phyloP scores from a whole-genome alignment of 176 grass and related monocot species.

The Eragrostis curvula region DNA sequence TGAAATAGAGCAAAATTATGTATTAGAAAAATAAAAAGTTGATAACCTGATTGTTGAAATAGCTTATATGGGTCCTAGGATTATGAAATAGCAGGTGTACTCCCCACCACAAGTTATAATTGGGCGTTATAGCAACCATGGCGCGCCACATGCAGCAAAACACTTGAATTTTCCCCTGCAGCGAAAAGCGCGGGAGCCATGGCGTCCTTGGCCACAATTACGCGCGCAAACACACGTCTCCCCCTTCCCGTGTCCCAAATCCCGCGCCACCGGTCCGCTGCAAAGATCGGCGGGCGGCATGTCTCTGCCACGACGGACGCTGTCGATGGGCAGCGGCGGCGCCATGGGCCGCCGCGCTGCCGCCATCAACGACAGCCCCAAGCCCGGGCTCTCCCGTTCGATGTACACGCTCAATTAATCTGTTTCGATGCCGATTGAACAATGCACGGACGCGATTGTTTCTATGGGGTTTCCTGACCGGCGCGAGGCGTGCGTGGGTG shows the following conservation, averaged over 20 bases:
- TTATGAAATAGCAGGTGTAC: not conserved
- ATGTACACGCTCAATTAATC: slow-evolving; percentile 19
- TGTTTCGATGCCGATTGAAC: not conserved
- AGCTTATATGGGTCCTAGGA: not conserved
- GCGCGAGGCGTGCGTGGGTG: not conserved
- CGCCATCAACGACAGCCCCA: slow-evolving; percentile 27
- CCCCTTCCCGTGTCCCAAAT: not conserved
- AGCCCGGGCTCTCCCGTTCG: slow-evolving; percentile 42
- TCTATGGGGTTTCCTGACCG: not conserved
- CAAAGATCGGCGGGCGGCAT: slow-evolving; percentile 43
- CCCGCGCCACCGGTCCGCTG: not conserved
- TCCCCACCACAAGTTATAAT: slow-evolving; percentile 40
- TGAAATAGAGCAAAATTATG: too few relatives aligned
- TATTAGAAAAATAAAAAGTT: too few relatives aligned
- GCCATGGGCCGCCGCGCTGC: not conserved
- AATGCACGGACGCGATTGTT: too few relatives aligned
- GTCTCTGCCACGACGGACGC: slow-evolving; percentile 39
- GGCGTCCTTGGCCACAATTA: not conserved
- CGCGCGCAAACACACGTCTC: not conserved
- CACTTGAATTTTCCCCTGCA: not conserved
- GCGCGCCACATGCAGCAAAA: not conserved
- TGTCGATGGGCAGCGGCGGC: slow-evolving; percentile 33
- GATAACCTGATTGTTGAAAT: not conserved
- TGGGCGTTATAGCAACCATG: not conserved
- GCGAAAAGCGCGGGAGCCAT: not conserved